Conservation (phyloP, 371 early-diverging fungal genomes). For the Synchytrium microbalum region DNA sequence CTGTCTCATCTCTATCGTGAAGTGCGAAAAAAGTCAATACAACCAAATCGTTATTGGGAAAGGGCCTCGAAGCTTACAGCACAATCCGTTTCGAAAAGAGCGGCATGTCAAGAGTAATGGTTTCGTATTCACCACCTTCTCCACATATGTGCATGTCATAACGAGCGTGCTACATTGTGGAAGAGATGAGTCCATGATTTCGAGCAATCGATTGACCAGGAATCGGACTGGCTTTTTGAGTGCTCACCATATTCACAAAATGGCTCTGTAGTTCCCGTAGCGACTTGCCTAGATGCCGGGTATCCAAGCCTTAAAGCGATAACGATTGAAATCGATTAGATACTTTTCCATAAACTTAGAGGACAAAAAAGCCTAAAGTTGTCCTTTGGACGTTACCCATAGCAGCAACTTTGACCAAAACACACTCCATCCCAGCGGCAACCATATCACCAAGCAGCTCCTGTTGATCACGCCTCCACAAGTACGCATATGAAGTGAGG, state of each 20-base stretch:
- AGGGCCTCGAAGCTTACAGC: constrained; percentile 18
- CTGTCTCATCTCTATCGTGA: constrained; percentile 51
- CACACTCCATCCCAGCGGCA: constrained; percentile 67
- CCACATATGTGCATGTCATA: constrained; percentile 93
- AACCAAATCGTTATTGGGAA: too few relatives aligned
- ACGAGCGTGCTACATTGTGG: constrained; percentile 43
- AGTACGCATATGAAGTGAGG: constrained; percentile 76
- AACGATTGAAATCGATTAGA: constrained; percentile 3
- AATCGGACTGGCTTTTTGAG: neutral
- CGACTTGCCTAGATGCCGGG: constrained; percentile 66
- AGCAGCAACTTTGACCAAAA: constrained; percentile 94
- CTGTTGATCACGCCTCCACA: constrained; percentile 91
- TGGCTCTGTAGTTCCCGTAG: constrained; percentile 69
- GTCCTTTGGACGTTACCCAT: too few relatives aligned
- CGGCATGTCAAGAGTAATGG: constrained; percentile 93
- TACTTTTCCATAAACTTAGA: constrained; percentile 5
- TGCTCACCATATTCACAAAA: constrained; percentile 56
- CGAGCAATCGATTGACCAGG: neutral
- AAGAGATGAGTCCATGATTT: neutral
- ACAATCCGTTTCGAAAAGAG: constrained; percentile 72
- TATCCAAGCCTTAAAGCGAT: constrained; percentile 40
- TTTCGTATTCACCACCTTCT: constrained; percentile 99
- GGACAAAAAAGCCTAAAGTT: too few relatives aligned
- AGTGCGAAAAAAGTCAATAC: neutral
- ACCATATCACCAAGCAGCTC: constrained; percentile 91